Conservation (phyloP, 371 early-diverging fungal genomes). For the Haplosporangium sp. region DNA sequence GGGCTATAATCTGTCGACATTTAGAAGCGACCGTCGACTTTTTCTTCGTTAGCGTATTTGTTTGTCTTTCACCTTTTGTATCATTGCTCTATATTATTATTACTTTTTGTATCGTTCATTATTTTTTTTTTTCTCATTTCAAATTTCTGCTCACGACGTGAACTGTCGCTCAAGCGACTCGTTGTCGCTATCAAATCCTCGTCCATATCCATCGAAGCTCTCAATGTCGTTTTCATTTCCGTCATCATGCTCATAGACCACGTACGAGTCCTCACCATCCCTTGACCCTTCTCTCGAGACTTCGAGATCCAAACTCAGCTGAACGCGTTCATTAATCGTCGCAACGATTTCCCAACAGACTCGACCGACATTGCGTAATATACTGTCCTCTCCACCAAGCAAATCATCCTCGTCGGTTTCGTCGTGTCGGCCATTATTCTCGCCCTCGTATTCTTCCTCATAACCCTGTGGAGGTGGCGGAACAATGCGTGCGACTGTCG, state of each 20-base stretch:
- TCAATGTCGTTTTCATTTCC: constrained; percentile 19
- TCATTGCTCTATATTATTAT: neutral
- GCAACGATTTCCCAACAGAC: constrained; percentile 35
- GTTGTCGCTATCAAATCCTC: constrained; percentile 41
- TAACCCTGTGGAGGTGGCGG: neutral
- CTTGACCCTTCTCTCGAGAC: constrained; percentile 32
- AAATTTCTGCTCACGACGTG: constrained; percentile 8
- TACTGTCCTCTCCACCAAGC: constrained; percentile 4
- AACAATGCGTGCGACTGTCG: constrained; percentile 27
- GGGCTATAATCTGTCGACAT: too few relatives aligned
- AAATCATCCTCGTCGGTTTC: neutral
- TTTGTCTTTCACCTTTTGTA: too few relatives aligned
- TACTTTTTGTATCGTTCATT: neutral
- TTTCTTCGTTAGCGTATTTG: too few relatives aligned
- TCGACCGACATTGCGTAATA: constrained; percentile 23
- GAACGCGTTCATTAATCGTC: constrained; percentile 33
- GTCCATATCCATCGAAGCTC: constrained; percentile 25
- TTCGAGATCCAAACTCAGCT: constrained; percentile 33
- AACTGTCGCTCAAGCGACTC: constrained; percentile 30
- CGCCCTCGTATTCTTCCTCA: neutral
- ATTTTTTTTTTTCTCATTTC: neutral
- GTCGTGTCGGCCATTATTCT: neutral
- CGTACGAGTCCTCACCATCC: constrained; percentile 38
- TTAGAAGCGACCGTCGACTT: too few relatives aligned
- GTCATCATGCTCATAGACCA: constrained; percentile 35